These are phyloP conservation scores for Themeda triandra DNA, from an alignment of 176 grass and related monocot species.

Conservation along the genomic window DNA sequence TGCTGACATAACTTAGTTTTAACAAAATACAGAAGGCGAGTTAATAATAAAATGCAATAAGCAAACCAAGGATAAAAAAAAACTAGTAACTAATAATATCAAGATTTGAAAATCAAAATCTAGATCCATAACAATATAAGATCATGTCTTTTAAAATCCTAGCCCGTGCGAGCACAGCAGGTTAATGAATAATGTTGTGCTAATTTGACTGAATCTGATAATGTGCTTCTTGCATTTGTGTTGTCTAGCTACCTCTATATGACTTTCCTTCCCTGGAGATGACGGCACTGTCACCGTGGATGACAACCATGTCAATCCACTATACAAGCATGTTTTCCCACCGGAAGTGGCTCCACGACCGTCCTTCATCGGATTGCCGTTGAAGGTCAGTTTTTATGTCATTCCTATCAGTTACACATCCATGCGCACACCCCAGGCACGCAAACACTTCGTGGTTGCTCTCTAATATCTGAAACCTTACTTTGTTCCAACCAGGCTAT, in stretches of 20 bases:
- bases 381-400: slow-evolving; percentile 45
- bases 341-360: slow-evolving; percentile 41
- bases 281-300: slow-evolving; percentile 58
- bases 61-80: too few species aligned
- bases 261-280: slow-evolving; percentile 60
- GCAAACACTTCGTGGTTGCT: too few species aligned
- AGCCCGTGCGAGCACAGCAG: too few species aligned
- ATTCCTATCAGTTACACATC: slow-evolving; percentile 18
- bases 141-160: too few species aligned
- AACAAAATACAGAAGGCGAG: too few species aligned
- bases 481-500: slow-evolving; percentile 40
- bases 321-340: slow-evolving; percentile 79
- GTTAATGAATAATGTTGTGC: not conserved
- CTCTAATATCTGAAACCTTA: not conserved
- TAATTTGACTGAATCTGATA: slow-evolving; percentile 17
- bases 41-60: too few species aligned
- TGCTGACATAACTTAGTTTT: too few species aligned
- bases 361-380: slow-evolving; percentile 65
- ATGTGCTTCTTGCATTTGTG: not conserved
- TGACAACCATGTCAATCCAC: slow-evolving; percentile 58
- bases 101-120: too few species aligned
- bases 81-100: too few species aligned
- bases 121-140: too few species aligned
- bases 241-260: slow-evolving; percentile 61
- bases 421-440: too few species aligned